phyloP scores from a whole-genome alignment of 164 flowering plant species.

The Cinnamomum chago region DNA sequence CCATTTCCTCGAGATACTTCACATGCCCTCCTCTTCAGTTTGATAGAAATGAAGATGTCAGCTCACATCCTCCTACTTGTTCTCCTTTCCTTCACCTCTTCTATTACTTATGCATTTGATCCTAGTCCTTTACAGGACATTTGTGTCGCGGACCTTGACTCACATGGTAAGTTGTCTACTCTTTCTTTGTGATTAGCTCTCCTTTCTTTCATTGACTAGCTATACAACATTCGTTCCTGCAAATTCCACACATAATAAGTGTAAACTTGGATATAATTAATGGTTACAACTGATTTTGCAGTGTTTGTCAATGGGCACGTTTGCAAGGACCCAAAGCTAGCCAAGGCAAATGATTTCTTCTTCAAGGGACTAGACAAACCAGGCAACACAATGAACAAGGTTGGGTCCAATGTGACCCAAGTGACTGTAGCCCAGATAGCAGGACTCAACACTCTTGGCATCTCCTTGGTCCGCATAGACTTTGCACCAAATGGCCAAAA shows the following conservation, averaged over 20 bases:
- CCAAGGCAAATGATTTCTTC: constrained; percentile 13
- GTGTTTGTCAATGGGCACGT: constrained; percentile 13
- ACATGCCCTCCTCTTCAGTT: neutral
- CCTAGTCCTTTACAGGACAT: constrained; percentile 11
- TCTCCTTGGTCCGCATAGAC: constrained; percentile 13
- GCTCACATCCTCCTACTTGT: neutral
- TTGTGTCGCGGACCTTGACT: constrained; percentile 1
- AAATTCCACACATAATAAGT: no score
- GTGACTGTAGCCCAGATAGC: constrained; percentile 3
- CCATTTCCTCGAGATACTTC: neutral
- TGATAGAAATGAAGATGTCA: neutral
- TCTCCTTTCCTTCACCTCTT: neutral
- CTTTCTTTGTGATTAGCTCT: no score
- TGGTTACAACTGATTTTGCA: neutral
- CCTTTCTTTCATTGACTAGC: no score
- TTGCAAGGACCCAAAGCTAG: constrained; percentile 19
- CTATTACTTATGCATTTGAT: constrained; percentile 4
- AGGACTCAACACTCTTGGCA: constrained; percentile 11
- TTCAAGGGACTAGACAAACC: constrained; percentile 10
- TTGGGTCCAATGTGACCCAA: constrained; percentile 12
- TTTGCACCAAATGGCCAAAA: constrained; percentile 11
- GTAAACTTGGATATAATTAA: no score
- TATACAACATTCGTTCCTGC: no score
- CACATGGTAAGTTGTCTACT: no score
- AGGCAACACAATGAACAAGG: constrained; percentile 10